These are phyloP conservation scores for Hypomyces rosellus DNA, from an alignment of 2,329 filamentous ascomycete genomes.

Conservation along the genomic window DNA sequence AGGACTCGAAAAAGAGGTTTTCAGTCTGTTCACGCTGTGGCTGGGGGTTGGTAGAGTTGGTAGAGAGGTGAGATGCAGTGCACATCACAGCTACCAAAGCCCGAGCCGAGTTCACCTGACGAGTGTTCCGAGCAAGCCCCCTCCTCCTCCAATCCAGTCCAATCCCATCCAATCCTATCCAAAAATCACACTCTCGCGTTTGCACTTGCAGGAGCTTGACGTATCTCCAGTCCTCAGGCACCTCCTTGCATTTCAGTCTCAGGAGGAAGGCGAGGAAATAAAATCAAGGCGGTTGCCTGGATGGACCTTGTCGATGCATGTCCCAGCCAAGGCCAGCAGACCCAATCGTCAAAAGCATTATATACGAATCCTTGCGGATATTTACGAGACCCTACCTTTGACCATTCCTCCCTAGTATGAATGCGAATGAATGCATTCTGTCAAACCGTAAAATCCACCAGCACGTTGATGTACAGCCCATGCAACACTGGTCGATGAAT, in stretches of 20 bases:
- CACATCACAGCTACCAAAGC: too few species aligned
- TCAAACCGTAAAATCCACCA: neutral
- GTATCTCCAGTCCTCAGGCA: slow-evolving; percentile 6
- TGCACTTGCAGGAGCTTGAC: slow-evolving; percentile 11
- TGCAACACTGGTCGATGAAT: too few species aligned
- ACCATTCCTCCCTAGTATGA: slow-evolving; percentile 1
- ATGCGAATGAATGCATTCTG: slow-evolving; percentile 4
- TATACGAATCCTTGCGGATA: slow-evolving; percentile 32
- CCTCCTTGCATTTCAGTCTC: slow-evolving; percentile 19
- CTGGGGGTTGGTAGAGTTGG: too few species aligned
- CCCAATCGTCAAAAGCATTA: slow-evolving; percentile 20
- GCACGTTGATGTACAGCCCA: too few species aligned
- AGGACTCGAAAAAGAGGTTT: neutral
- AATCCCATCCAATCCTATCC: too few species aligned
- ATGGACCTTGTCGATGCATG: neutral
- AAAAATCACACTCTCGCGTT: neutral
- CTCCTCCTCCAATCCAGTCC: neutral
- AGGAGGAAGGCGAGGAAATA: neutral
- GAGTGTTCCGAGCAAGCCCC: slow-evolving; percentile 1
- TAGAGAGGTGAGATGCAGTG: too few species aligned
- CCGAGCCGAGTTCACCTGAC: too few species aligned
- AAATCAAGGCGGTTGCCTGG: too few species aligned
- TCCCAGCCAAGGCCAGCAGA: neutral
- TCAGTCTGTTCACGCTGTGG: too few species aligned
- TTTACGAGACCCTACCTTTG: slow-evolving; percentile 24